These are phyloP conservation scores for Globisporangium barbulae DNA, from an alignment of 352 stramenopile genomes.

Conservation along the genomic window DNA sequence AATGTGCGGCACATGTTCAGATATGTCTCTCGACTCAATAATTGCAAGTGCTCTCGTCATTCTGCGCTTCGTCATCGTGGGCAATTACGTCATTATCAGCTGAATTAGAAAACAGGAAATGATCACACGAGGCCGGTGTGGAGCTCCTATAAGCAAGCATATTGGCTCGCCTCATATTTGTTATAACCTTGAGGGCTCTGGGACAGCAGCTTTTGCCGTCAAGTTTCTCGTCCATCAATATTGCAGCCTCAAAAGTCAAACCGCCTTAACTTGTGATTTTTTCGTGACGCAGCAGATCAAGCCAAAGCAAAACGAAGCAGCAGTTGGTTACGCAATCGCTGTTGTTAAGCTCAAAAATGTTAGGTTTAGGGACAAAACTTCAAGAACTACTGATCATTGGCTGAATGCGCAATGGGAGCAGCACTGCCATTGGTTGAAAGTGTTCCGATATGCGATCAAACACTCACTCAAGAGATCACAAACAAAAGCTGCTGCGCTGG, in stretches of 20 bases:
- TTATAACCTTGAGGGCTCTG: neutral
- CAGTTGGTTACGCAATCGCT: constrained; percentile 4
- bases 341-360: neutral
- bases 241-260: neutral
- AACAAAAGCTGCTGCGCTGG: neutral
- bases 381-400: constrained; percentile 3
- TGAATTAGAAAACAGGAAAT: neutral
- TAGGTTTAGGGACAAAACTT: neutral
- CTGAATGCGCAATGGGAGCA: neutral
- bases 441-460: constrained; percentile 1
- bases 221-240: too few relatives aligned
- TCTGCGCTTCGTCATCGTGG: constrained; percentile 2
- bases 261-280: neutral
- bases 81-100: constrained; percentile 6
- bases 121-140: neutral
- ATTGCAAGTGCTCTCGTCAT: constrained; percentile 5
- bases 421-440: constrained; percentile 9
- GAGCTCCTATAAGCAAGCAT: neutral
- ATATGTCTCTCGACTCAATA: neutral
- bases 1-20: neutral
- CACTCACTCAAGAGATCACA: neutral
- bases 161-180: neutral
- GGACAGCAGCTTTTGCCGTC: neutral
- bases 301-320: constrained; percentile 7
- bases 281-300: too few relatives aligned